Base-by-base conservation (phyloP, 805 yeast genomes). In the Cyberlindnera americana region DNA sequence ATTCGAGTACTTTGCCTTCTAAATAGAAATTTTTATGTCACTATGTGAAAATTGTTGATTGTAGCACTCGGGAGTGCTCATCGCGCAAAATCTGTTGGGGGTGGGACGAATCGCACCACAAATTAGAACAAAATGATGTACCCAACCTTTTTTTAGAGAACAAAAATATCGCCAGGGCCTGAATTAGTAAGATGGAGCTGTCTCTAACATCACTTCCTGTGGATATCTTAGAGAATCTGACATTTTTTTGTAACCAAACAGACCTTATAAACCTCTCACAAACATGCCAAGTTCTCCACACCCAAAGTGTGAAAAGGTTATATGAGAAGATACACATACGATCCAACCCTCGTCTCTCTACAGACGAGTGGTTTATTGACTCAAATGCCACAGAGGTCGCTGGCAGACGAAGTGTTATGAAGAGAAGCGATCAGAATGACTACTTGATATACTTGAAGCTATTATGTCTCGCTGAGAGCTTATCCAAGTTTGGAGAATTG, bases 241-340 rank as follows among this genome's bases (percentile, higher is more conserved):
- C 36, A 4, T 23, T 13, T n/a, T 38, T 31, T 22, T 28, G 37
- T 19, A 24, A 34, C 13, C 46, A 38, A 27, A 15, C 18, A 6
- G 33, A 29, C 15, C 39, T 38, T 19, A 12, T 38, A 16, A 4
- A 19, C 4, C 28, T 42, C n/a, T 11, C 42, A 13, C 35, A 19
- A 21, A 38, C 41, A n/a, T 38, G 40, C 12, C 37, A 34, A 9
- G 45, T 45, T 8, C 46, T 64, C n/a, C 61, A 67, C 22, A 23
- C 44, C 1, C 22, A 62, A 11, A 64, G 64, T 2, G 38, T 56
- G 11, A 57, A 61, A 4, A 44, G 49, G n/a, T 51, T 76, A 9
- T 73, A 73, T 51, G 48, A 43, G 19, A 62, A 47, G 6, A 46
- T 76, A 10, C 49, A 62, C 17, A 57, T 75, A 24, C 55, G 67